These are phyloP conservation scores for Phytophthora cajani DNA, from an alignment of 352 stramenopile genomes.

Conservation along the genomic window DNA sequence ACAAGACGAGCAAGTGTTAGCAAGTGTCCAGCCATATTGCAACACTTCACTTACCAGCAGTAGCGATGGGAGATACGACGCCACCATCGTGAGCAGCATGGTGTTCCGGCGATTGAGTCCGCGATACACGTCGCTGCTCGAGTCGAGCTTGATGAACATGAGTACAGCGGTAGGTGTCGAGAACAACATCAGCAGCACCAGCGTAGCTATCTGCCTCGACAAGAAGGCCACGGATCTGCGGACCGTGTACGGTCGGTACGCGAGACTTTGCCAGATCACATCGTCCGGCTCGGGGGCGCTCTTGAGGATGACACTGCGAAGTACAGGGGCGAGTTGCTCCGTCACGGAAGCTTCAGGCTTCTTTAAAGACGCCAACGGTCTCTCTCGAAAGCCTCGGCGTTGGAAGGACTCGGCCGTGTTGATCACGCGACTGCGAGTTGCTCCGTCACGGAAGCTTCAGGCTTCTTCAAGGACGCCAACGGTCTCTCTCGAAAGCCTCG, in stretches of 20 bases:
- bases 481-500: constrained; percentile 30
- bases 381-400: constrained; percentile 28
- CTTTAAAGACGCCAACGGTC: constrained; percentile 20
- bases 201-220: constrained; percentile 55
- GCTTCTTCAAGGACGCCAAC: constrained; percentile 21
- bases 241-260: constrained; percentile 62
- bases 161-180: constrained; percentile 81
- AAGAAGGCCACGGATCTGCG: constrained; percentile 45
- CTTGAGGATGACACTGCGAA: constrained; percentile 59
- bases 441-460: constrained; percentile 12
- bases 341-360: constrained; percentile 18
- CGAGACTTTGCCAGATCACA: constrained; percentile 79
- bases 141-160: constrained; percentile 84
- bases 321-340: constrained; percentile 46
- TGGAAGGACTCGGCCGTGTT: constrained; percentile 48
- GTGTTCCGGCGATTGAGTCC: constrained; percentile 53
- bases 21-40: background rate
- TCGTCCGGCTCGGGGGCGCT: constrained; percentile 82
- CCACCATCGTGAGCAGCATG: constrained; percentile 64
- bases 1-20: background rate
- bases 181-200: constrained; percentile 70
- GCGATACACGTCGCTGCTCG: constrained; percentile 65
- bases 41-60: constrained; percentile 51
- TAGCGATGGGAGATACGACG: constrained; percentile 76
- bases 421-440: constrained; percentile 39